A percentile compares a stretch with the other conserved stretches of the same genome.
Conservation (phyloP, 1,284 basidiomycete species). For the Xerocomus alliaceus region DNA sequence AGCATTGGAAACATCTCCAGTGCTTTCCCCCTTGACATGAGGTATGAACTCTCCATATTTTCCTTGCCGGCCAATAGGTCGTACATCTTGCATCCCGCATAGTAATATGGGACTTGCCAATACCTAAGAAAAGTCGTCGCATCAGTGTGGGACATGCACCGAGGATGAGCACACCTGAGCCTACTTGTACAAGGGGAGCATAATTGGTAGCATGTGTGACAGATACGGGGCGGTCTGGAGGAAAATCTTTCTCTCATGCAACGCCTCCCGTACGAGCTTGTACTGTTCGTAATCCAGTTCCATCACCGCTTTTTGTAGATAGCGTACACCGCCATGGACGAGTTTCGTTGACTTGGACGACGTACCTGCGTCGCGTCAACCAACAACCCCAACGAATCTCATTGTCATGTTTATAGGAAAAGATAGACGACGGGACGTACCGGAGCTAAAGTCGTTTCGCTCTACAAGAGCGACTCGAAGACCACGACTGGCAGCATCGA, state of each 20-base stretch:
- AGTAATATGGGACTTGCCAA: conserved; percentile 98
- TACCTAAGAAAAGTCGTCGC: conserved; percentile 57
- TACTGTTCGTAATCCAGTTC: conserved; percentile 97
- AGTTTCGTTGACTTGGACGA: conserved; percentile 98
- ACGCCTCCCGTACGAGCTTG: conserved; percentile 93
- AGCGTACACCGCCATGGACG: conserved; percentile 96
- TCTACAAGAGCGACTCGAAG: conserved; percentile 94
- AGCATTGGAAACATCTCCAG: conserved; percentile 97
- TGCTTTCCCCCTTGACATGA: conserved; percentile 93
- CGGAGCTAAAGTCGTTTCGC: conserved; percentile 90
- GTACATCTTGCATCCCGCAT: conserved; percentile 95
- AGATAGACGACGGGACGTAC: conserved; percentile 56
- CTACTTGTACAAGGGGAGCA: conserved; percentile 90
- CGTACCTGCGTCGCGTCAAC: conserved; percentile 38
- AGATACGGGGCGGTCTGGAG: conserved; percentile 96
- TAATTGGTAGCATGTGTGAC: conserved; percentile 90
- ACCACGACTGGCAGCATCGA: conserved; percentile 92
- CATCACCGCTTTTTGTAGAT: conserved; percentile 95
- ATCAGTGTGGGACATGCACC: neutral
- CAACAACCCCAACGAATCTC: neutral
- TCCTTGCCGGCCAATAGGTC: conserved; percentile 94
- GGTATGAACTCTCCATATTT: conserved; percentile 95
- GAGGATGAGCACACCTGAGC: neutral
- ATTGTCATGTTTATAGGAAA: too few species aligned
- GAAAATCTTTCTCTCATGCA: conserved; percentile 93